Evolutionary conservation across 257 asterid species (phyloP).

Genomic region (Gentiana dahurica): DNA sequence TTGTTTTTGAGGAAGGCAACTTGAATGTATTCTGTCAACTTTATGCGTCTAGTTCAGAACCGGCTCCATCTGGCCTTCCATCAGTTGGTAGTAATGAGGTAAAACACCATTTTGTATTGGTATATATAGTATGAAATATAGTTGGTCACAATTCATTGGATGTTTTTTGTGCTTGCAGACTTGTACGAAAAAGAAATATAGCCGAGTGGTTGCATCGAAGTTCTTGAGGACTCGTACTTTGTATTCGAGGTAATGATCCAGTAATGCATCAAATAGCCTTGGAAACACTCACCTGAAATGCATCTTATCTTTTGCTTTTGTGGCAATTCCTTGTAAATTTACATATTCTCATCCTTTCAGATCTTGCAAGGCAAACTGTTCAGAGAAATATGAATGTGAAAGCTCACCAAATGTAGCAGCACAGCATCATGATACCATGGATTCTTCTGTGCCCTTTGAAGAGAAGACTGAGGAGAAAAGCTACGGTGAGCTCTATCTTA

Average conservation of each 20-base stretch:
- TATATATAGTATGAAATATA: too few species aligned
- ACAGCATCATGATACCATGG: slow-evolving; percentile 11
- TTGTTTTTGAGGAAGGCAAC: slow-evolving; percentile 67
- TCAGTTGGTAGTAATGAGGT: slow-evolving; percentile 55
- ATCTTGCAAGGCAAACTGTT: slow-evolving; percentile 8
- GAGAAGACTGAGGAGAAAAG: slow-evolving; percentile 54
- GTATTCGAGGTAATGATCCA: slow-evolving; percentile 34
- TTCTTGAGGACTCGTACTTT: slow-evolving; percentile 47
- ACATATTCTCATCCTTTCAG: slow-evolving; percentile 2
- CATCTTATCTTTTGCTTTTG: background rate
- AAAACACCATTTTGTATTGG: background rate
- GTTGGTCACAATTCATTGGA: slow-evolving; percentile 7
- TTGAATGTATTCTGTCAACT: slow-evolving; percentile 34
- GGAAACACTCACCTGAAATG: background rate
- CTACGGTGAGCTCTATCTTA: slow-evolving; percentile 57
- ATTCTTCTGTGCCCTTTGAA: slow-evolving; percentile 25
- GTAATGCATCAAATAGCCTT: background rate
- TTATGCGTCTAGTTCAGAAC: slow-evolving; percentile 29
- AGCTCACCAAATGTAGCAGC: slow-evolving; percentile 16
- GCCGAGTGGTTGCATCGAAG: slow-evolving; percentile 63
- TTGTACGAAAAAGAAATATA: slow-evolving; percentile 27
- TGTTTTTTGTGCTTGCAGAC: slow-evolving; percentile 27
- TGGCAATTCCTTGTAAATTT: background rate
- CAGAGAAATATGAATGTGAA: slow-evolving; percentile 7
- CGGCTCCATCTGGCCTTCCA: slow-evolving; percentile 23